Conservation (phyloP, 2,329 filamentous ascomycete genomes). For the Tolypocladium ophioglossoides region DNA sequence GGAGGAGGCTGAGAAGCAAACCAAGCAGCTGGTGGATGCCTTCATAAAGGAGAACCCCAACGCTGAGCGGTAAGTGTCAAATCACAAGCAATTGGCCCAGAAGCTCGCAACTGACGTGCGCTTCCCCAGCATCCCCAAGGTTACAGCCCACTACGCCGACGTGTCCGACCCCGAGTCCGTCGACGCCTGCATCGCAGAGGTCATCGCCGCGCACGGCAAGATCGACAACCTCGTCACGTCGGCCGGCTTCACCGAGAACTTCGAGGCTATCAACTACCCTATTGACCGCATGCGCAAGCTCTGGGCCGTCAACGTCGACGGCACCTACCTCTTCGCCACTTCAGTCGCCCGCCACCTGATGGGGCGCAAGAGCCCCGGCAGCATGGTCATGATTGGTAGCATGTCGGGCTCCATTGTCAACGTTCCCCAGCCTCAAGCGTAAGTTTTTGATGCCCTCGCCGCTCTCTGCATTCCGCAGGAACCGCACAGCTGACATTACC, state of each 20-base stretch:
- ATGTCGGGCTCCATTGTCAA: constrained; percentile 95
- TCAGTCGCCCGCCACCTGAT: constrained; percentile 82
- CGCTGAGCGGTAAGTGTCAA: constrained; percentile 44
- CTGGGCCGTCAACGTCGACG: constrained; percentile 88
- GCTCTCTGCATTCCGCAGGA: neutral
- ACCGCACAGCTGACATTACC: neutral
- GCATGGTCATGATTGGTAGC: constrained; percentile 89
- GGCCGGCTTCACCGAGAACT: constrained; percentile 96
- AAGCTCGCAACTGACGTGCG: neutral
- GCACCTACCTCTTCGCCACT: constrained; percentile 81
- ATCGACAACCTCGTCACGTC: constrained; percentile 91
- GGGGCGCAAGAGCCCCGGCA: constrained; percentile 66
- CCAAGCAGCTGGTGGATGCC: constrained; percentile 58
- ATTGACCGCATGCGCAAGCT: constrained; percentile 86
- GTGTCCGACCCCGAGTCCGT: constrained; percentile 75
- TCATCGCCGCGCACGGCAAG: constrained; percentile 51
- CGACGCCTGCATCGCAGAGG: constrained; percentile 58
- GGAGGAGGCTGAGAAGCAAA: constrained; percentile 74
- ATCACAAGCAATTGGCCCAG: neutral
- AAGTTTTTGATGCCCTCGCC: constrained; percentile 13
- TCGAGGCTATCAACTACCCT: constrained; percentile 82
- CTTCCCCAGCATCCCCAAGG: constrained; percentile 53
- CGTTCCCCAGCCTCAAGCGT: constrained; percentile 83
- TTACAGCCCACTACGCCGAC: constrained; percentile 85
- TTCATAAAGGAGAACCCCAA: constrained; percentile 75